Evolutionary conservation across 2,329 filamentous ascomycete genomes (phyloP).

Genomic region (Fusarium nurragi): DNA sequence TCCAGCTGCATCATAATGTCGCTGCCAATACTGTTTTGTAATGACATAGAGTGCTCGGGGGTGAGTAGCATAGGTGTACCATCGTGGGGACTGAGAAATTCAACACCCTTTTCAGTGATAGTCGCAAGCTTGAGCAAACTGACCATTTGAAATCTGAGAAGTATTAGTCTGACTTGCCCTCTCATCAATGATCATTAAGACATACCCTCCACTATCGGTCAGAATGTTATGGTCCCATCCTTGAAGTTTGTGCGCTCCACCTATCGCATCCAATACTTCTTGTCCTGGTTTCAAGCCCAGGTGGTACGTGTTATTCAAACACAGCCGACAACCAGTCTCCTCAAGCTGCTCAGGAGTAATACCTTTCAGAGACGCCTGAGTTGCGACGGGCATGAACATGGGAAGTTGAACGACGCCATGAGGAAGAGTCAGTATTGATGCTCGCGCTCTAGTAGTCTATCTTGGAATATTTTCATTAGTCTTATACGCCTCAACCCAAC

Average conservation of each 20-base stretch:
- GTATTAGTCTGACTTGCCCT: conserved; percentile 10
- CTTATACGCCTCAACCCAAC: neutral
- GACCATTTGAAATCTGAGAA: conserved; percentile 93
- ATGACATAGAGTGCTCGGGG: conserved; percentile 93
- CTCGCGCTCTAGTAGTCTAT: conserved; percentile 93
- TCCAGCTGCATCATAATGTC: conserved; percentile 99
- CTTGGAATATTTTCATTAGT: conserved; percentile 35
- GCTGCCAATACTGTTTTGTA: conserved; percentile 97
- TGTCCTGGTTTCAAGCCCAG: conserved; percentile 94
- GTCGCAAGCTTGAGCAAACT: conserved; percentile 92
- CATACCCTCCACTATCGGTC: conserved; percentile 78
- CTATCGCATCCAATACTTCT: conserved; percentile 83
- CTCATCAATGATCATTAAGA: neutral
- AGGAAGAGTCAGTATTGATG: conserved; percentile 85
- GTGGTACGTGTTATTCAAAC: conserved; percentile 98
- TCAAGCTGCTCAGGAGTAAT: conserved; percentile 92
- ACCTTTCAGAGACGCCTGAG: conserved; percentile 94
- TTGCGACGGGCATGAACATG: conserved; percentile 98
- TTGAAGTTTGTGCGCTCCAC: conserved; percentile 93
- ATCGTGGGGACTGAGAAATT: conserved; percentile 96
- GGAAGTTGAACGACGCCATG: conserved; percentile 92
- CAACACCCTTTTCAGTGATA: conserved; percentile 94
- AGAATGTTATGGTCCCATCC: conserved; percentile 96
- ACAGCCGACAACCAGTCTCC: conserved; percentile 86
- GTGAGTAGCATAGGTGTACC: conserved; percentile 96